Base-by-base conservation (phyloP, 1,284 basidiomycete species). In the Fereydounia khargensis region DNA sequence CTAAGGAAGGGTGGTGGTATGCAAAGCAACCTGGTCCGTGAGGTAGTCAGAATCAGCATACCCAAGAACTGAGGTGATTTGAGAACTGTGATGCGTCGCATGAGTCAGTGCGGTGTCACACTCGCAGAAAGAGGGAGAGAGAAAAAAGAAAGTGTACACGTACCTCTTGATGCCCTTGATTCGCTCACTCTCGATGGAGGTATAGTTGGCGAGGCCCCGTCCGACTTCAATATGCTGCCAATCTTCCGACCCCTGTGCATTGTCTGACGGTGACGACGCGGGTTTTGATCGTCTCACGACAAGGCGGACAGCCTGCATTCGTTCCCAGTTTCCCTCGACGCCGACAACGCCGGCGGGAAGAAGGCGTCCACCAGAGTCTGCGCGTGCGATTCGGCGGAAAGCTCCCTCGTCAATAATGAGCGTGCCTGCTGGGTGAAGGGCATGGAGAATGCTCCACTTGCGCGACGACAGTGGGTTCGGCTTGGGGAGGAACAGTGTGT, bases 21-120 rank as follows among this genome's bases (percentile, higher is more conserved):
- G 59, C 7, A 72, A 42, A 9, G 56, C 70, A 2, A 70, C 56
- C 33, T 70, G 68, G 30, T 97, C 94, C 4, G 95, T 92, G 27
- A 97, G 89, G 78, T 97, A 91, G 72, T 96, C 91, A 25, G 89
- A 89, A 73, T 97, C 94, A 16, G 88, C 88, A 76, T 96, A 96
- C 0, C 91, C 94, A 30, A 98, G 78, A 8, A 91, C 73, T 55
- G 86, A 83, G 13, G 85, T 80, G 33, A 97, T 86, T 49, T 88
- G 83, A 0, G 89, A 86, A 66, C 92, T 94, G 17, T 19, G 31
- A 9, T n/a, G 37, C 16, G 21, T 10, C 17, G 18, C 4, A 25
- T 22, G 9, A 31, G 34, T 23, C 8, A 20, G 34, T 27, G 18
- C 5, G 21, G 17, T 3, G 3, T 22, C 14, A 27, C 7, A 42